Conservation (phyloP, 1,139 yeast species). For the Arxiozyma telluris region DNA sequence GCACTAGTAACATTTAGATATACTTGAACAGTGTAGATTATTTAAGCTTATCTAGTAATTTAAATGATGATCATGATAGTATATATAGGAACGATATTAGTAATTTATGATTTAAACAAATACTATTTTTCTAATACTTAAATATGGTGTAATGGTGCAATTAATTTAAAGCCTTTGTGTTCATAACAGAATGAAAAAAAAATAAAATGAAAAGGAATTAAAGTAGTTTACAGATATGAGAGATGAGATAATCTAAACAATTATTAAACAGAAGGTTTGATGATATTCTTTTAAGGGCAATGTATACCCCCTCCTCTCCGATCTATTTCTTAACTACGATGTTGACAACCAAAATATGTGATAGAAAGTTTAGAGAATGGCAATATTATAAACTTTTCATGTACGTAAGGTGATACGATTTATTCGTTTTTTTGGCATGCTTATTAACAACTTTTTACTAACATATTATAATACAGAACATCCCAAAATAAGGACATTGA, state of each 20-base stretch:
- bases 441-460: not conserved
- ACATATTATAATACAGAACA: constrained; percentile 11
- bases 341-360: not conserved
- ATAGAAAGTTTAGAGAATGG: constrained; percentile 18
- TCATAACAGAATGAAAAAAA: too few relatives aligned
- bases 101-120: too few relatives aligned
- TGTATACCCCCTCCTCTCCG: not conserved
- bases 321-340: not conserved
- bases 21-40: not conserved
- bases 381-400: constrained; percentile 18
- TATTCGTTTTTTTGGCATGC: not conserved
- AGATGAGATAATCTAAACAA: too few relatives aligned
- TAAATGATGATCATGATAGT: not conserved
- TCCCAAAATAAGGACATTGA: constrained; percentile 17
- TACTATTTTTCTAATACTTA: too few relatives aligned
- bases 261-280: too few relatives aligned
- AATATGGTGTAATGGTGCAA: too few relatives aligned
- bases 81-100: too few relatives aligned
- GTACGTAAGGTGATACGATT: constrained; percentile 11
- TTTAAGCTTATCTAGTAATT: not conserved
- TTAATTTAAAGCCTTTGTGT: not conserved
- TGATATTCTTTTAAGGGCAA: too few relatives aligned
- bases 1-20: not conserved
- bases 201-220: too few relatives aligned
- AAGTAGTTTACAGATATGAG: too few relatives aligned